Base-by-base conservation (phyloP, 2,329 filamentous ascomycete genomes). In the Cercospora beticola region DNA sequence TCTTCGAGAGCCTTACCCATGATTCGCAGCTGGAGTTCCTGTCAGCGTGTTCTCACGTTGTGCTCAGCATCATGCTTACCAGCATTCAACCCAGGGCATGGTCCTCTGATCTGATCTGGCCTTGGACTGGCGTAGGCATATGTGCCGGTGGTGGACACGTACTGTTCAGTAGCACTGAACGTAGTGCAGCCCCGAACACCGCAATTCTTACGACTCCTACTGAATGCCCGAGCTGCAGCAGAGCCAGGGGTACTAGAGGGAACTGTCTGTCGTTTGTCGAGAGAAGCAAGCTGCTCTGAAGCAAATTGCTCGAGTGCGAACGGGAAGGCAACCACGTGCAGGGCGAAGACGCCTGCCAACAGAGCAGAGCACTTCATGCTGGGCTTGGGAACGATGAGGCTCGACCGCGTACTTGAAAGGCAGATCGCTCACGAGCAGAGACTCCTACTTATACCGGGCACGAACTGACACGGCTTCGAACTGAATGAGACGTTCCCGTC, bases 21-120 rank as follows among this genome's bases (percentile, higher is more conserved):
- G 74, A 62, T 75, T 75, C 21, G 74, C 74, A 9, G 72, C 64
- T 10, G 72, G 40, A 74, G 54, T 31, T 69, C 71, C 21, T 68
- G 67, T 56, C 68, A 71, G 30, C 73, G 68, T 60, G 68, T 69
- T 43, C 36, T n/a, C 6, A n/a, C 16, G 40, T 30, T 3, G 31
- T 14, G n/a, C 30, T 10, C 21, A 49, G 9, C 31, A 14, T 30
- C 12, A 21, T n/a, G n/a, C 21, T 59, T 16, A 36, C 10, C 12
- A 23, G 43, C 12, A 5, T 21, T 58, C 65, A 36, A 28, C 59
- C 65, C 67, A n/a, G 68, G 68, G 28, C 68, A 70, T 12, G 68
- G 68, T 10, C 68, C 68, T 49, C 74, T 68, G 57, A 80, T 64
- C 30, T 72, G 68, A 62, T 64, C 63, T 10, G 61, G 28, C 31